phyloP scores from a whole-genome alignment of 2,329 filamentous ascomycete genomes.

The Westerdykella ornata region DNA sequence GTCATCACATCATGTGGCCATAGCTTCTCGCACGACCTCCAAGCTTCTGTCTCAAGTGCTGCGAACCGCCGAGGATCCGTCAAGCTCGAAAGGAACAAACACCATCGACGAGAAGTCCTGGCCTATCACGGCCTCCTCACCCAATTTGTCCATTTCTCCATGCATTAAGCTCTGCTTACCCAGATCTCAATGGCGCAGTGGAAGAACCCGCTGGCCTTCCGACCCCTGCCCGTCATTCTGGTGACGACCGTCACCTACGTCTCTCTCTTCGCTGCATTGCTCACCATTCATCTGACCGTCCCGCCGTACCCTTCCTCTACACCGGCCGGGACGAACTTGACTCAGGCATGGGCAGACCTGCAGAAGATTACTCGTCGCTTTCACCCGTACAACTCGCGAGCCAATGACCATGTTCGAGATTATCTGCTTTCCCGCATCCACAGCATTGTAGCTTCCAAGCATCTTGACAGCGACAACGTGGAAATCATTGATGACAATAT shows the following conservation, averaged over 20 bases:
- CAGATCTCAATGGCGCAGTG: constrained; percentile 26
- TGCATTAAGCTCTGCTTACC: not conserved
- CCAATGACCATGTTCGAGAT: constrained; percentile 71
- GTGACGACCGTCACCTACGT: constrained; percentile 72
- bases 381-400: constrained; percentile 82
- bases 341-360: constrained; percentile 80
- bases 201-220: constrained; percentile 60
- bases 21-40: not conserved
- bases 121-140: constrained; percentile 6
- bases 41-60: not conserved
- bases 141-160: not conserved
- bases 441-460: constrained; percentile 60
- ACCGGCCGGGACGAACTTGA: constrained; percentile 64
- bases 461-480: constrained; percentile 36
- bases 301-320: constrained; percentile 56
- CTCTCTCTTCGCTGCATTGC: constrained; percentile 63
- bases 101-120: constrained; percentile 1
- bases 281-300: constrained; percentile 69
- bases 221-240: constrained; percentile 72
- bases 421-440: constrained; percentile 69
- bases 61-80: not conserved
- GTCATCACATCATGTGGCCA: not conserved
- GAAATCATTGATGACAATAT: constrained; percentile 71
- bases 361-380: constrained; percentile 65
- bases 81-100: not conserved